These are phyloP conservation scores for Zymoseptoria pseudotritici DNA, from an alignment of 2,329 filamentous ascomycete genomes.

Conservation along the genomic window DNA sequence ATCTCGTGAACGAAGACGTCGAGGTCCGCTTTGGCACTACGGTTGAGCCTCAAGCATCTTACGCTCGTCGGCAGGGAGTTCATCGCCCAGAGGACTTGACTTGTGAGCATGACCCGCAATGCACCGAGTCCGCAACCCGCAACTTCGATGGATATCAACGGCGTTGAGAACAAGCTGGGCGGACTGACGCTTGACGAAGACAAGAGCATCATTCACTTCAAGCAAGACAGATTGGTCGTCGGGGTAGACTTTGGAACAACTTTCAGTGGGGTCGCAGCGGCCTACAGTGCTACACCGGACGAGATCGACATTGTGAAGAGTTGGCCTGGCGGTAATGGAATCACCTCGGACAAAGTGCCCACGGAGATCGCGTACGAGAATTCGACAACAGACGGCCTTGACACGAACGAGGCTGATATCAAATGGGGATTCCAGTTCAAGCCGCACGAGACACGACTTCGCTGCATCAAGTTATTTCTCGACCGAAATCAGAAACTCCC, in stretches of 20 bases:
- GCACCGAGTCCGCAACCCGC: constrained; percentile 3
- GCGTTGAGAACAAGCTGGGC: constrained; percentile 9
- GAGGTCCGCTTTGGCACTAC: not conserved
- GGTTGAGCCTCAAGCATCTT: not conserved
- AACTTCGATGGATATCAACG: constrained; percentile 14
- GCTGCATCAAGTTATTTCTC: constrained; percentile 78
- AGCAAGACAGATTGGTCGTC: constrained; percentile 59
- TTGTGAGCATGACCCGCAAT: constrained; percentile 15
- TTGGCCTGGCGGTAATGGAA: constrained; percentile 76
- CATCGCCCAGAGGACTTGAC: not conserved
- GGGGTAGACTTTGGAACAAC: constrained; percentile 82
- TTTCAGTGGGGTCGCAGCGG: constrained; percentile 60
- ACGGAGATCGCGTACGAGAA: constrained; percentile 64
- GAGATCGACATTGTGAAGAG: constrained; percentile 77
- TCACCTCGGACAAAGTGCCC: constrained; percentile 82
- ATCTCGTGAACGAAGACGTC: not conserved
- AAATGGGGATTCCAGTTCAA: constrained; percentile 83
- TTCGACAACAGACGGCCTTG: constrained; percentile 1
- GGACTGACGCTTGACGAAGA: constrained; percentile 9
- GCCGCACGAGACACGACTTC: constrained; percentile 65
- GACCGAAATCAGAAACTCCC: constrained; percentile 74
- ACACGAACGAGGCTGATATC: constrained; percentile 32
- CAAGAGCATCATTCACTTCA: constrained; percentile 3
- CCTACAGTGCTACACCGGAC: constrained; percentile 52
- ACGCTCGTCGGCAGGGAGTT: not conserved